Conservation (phyloP, 2,329 filamentous ascomycete genomes). For the Colletotrichum sp. region DNA sequence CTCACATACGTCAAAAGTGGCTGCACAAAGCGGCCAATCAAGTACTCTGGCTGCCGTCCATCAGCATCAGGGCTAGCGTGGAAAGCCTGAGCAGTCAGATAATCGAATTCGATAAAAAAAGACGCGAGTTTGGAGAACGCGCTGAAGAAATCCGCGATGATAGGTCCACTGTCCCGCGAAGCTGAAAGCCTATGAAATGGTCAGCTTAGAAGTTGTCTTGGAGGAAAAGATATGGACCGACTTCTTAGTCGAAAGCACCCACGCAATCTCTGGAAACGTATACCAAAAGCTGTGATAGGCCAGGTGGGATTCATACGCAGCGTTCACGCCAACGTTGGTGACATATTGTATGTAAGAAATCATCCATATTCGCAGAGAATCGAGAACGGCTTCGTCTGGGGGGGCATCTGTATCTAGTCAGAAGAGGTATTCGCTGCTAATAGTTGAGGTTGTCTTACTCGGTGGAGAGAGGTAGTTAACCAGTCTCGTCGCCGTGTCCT, state of each 20-base stretch:
- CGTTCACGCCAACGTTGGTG: slow-evolving; percentile 33
- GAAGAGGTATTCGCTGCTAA: neutral
- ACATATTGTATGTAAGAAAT: slow-evolving; percentile 50
- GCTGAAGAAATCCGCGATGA: slow-evolving; percentile 41
- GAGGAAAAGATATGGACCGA: neutral
- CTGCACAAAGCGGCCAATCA: slow-evolving; percentile 51
- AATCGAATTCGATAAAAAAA: slow-evolving; percentile 57
- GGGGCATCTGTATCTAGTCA: slow-evolving; percentile 41
- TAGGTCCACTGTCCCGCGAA: slow-evolving; percentile 24
- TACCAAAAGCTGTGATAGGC: slow-evolving; percentile 57
- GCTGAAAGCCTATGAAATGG: neutral
- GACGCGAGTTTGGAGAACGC: slow-evolving; percentile 55
- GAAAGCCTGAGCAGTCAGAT: slow-evolving; percentile 27
- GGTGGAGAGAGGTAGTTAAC: slow-evolving; percentile 37
- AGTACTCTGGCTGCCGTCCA: slow-evolving; percentile 40
- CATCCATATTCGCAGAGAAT: slow-evolving; percentile 55
- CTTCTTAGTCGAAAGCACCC: slow-evolving; percentile 33
- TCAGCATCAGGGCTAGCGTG: slow-evolving; percentile 27
- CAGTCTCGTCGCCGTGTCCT: slow-evolving; percentile 39
- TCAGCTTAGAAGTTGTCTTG: neutral
- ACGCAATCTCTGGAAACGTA: slow-evolving; percentile 55
- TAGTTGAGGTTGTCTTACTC: slow-evolving; percentile 27
- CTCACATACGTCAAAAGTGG: slow-evolving; percentile 40
- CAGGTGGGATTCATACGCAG: slow-evolving; percentile 47
- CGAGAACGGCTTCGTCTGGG: slow-evolving; percentile 49